Percentiles rank a stretch among this genome's conserved stretches.
These are phyloP conservation scores for Desmodesmus armatus DNA, from an alignment of 139 green algal species.

Conservation along the genomic window DNA sequence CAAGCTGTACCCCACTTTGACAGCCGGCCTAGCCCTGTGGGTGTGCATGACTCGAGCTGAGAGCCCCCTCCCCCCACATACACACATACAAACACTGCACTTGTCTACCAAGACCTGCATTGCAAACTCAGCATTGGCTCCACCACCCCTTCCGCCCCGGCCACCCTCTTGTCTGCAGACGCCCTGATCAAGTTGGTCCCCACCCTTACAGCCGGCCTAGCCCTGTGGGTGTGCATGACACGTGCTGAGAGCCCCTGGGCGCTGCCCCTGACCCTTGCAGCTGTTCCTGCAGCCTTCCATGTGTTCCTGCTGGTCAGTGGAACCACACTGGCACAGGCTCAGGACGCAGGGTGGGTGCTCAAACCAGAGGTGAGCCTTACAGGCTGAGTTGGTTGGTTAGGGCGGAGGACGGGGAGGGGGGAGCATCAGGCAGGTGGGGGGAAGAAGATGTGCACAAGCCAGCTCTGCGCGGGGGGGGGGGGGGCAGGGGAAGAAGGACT, in stretches of 20 bases:
- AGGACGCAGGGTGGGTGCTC: conserved; percentile 73
- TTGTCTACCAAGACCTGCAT: too few relatives aligned
- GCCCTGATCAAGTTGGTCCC: conserved; percentile 69
- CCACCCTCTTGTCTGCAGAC: conserved; percentile 34
- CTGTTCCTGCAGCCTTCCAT: conserved; percentile 68
- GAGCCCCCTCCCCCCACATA: too few relatives aligned
- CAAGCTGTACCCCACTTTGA: conserved; percentile 69
- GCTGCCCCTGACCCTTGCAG: conserved; percentile 69
- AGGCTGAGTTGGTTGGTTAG: background rate
- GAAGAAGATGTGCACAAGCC: background rate
- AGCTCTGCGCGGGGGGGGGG: too few relatives aligned
- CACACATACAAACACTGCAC: too few relatives aligned
- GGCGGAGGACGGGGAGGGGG: too few relatives aligned
- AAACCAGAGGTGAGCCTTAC: conserved; percentile 57
- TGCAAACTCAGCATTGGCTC: too few relatives aligned
- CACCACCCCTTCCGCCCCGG: too few relatives aligned
- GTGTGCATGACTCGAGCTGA: conserved; percentile 51
- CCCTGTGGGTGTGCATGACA: conserved; percentile 62
- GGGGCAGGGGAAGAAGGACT: too few relatives aligned
- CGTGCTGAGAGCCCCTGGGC: conserved; percentile 57
- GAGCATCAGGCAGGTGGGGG: too few relatives aligned
- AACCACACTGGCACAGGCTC: conserved; percentile 58
- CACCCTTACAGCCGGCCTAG: conserved; percentile 49
- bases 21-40: conserved; percentile 55
- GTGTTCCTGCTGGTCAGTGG: conserved; percentile 51